Percentiles rank a stretch among this genome's conserved stretches.
Conservation (phyloP, 306 rosid genomes). For the Chamaecrista fasciculata region DNA sequence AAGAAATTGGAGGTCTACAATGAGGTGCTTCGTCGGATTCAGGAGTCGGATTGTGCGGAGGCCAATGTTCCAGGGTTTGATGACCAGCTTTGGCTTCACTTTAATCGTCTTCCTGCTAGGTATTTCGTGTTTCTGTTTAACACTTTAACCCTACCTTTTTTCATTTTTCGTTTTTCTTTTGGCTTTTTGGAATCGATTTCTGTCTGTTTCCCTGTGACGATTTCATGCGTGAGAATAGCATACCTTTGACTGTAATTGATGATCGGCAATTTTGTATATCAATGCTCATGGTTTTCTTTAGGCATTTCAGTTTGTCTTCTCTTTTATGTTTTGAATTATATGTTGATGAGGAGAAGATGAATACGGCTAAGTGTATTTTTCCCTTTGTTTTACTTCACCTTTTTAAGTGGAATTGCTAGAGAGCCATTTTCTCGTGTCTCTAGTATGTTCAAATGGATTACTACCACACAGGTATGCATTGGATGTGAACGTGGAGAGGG, state of each 20-base stretch:
- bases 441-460: constrained; percentile 41
- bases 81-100: constrained; percentile 90
- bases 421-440: constrained; percentile 40
- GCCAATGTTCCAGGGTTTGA: constrained; percentile 86
- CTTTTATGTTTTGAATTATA: constrained; percentile 1
- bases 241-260: not conserved
- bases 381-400: constrained; percentile 31
- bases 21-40: constrained; percentile 86
- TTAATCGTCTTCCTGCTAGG: constrained; percentile 95
- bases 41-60: constrained; percentile 60
- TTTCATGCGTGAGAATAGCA: not conserved
- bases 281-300: not conserved
- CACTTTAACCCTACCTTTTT: constrained; percentile 30
- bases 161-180: no score
- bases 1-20: constrained; percentile 85
- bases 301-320: not conserved
- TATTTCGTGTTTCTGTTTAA: constrained; percentile 28
- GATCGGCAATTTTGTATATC: not conserved
- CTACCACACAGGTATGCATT: constrained; percentile 70
- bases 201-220: not conserved
- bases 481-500: constrained; percentile 99
- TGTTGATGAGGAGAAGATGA: constrained; percentile 12
- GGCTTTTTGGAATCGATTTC: not conserved
- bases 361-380: constrained; percentile 18
- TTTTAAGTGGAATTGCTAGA: constrained; percentile 41